phyloP scores from a whole-genome alignment of 2,329 filamentous ascomycete genomes.

The Penicillium digitatum region DNA sequence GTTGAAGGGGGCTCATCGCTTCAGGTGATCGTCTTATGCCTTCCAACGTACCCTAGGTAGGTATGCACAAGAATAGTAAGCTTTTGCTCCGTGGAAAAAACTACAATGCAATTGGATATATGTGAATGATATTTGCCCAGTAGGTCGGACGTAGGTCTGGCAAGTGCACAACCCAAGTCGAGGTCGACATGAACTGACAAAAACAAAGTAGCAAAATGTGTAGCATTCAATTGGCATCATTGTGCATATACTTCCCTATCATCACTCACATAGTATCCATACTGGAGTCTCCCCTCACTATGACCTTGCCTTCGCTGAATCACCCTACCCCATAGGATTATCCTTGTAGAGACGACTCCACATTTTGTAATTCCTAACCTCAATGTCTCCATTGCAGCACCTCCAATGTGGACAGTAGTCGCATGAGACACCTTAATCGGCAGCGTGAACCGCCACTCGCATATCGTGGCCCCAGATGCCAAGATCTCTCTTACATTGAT shows the following conservation, averaged over 20 bases:
- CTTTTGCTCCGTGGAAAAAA: neutral
- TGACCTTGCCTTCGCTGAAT: neutral
- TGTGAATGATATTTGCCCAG: neutral
- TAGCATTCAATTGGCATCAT: neutral
- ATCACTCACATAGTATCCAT: neutral
- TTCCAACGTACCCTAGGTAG: neutral
- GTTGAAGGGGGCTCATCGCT: neutral
- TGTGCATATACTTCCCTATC: neutral
- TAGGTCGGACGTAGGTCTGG: neutral
- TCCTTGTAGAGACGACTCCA: neutral
- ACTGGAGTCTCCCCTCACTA: neutral
- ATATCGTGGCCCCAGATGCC: constrained; percentile 13
- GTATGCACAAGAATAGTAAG: neutral
- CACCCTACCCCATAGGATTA: neutral
- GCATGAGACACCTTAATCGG: constrained; percentile 18
- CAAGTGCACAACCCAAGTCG: neutral
- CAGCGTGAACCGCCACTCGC: constrained; percentile 10
- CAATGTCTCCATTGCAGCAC: constrained; percentile 12
- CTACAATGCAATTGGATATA: neutral
- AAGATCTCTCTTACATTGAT: neutral
- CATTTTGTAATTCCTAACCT: neutral
- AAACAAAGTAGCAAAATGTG: neutral
- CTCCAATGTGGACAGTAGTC: constrained; percentile 13
- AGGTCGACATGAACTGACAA: neutral
- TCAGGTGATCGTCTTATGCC: neutral